phyloP scores from a whole-genome alignment of 805 yeast genomes.

The Dipodascus geniculatus region DNA sequence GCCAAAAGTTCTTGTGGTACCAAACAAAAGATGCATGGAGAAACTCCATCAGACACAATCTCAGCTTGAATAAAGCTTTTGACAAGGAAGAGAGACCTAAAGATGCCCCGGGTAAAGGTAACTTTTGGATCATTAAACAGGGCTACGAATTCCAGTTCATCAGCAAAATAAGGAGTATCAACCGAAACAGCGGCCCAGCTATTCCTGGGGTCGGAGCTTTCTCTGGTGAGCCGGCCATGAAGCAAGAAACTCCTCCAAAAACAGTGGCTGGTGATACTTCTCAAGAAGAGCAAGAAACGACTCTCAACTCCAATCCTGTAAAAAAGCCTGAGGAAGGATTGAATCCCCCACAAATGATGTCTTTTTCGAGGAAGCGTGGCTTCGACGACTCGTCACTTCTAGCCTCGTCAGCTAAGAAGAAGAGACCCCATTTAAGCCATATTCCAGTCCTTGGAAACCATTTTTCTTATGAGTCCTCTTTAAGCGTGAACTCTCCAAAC shows the following conservation, averaged over 20 bases:
- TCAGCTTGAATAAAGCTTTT: slow-evolving; percentile 88
- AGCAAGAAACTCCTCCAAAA: background rate
- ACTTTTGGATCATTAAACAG: slow-evolving; percentile 83
- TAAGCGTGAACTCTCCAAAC: background rate
- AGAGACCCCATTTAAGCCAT: background rate
- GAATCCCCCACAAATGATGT: background rate
- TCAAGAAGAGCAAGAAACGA: background rate
- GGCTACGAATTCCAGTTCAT: slow-evolving; percentile 76
- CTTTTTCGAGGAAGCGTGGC: background rate
- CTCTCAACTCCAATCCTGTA: no score
- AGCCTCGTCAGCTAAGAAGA: background rate
- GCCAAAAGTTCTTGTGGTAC: slow-evolving; percentile 74
- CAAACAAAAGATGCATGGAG: slow-evolving; percentile 94
- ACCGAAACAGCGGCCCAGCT: background rate
- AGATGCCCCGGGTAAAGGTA: slow-evolving; percentile 46
- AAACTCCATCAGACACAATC: slow-evolving; percentile 88
- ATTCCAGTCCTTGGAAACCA: background rate
- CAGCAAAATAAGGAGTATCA: slow-evolving; percentile 22
- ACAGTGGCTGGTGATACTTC: background rate
- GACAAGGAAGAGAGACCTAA: slow-evolving; percentile 82
- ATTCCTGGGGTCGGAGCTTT: background rate
- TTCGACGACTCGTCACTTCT: background rate
- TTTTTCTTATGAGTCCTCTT: background rate
- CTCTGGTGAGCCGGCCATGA: background rate
- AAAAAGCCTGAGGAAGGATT: background rate